These are phyloP conservation scores for Laguncularia racemosa DNA, from an alignment of 345 rosid species.

Conservation along the genomic window DNA sequence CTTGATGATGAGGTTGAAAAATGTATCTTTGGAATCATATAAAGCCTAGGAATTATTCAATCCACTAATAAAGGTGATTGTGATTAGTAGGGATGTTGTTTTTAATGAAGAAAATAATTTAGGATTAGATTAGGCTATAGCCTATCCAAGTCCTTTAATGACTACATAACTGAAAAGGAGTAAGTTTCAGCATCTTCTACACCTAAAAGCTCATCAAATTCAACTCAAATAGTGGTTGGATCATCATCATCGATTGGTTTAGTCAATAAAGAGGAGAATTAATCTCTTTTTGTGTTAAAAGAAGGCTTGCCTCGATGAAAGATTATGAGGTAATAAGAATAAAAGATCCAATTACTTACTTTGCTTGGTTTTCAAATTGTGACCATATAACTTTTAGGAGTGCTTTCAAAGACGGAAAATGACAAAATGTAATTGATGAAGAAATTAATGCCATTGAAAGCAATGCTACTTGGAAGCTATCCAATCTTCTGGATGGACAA, in stretches of 20 bases:
- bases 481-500: not conserved
- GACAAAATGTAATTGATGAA: not conserved
- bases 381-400: not conserved
- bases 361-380: not conserved
- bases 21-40: not conserved
- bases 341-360: not conserved
- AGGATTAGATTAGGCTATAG: not conserved
- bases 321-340: not conserved
- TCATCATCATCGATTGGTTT: too few relatives aligned
- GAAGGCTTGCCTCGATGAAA: not conserved
- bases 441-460: not conserved
- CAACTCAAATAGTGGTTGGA: too few relatives aligned
- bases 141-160: not conserved
- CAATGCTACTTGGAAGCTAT: not conserved
- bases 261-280: too few relatives aligned
- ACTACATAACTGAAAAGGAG: too few relatives aligned
- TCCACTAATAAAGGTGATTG: not conserved
- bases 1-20: constrained; percentile 2
- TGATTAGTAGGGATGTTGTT: not conserved
- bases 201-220: too few relatives aligned
- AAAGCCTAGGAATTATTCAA: not conserved
- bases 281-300: too few relatives aligned
- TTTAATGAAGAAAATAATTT: not conserved
- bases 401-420: not conserved
- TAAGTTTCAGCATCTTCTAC: too few relatives aligned